These are phyloP conservation scores for Mycena galopus DNA, from an alignment of 768 basidiomycete species.

Conservation along the genomic window DNA sequence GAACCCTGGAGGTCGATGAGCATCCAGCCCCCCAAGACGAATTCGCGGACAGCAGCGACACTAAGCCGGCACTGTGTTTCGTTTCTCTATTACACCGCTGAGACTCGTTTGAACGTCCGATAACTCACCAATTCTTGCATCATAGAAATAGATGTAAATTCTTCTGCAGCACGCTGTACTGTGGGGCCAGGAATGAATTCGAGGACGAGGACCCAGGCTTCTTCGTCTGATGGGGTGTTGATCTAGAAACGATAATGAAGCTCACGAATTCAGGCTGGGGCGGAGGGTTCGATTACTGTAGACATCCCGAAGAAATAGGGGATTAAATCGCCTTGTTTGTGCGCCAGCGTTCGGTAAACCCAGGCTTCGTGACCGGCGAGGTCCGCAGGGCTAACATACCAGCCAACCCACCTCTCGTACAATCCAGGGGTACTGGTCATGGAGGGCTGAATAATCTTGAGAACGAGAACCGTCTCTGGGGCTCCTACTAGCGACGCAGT, in stretches of 20 bases:
- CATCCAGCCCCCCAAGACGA: constrained; percentile 10
- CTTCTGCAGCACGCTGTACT: constrained; percentile 13
- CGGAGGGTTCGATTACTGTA: constrained; percentile 2
- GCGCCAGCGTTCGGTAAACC: constrained; percentile 20
- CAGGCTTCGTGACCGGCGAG: constrained; percentile 26
- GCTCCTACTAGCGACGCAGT: constrained; percentile 10
- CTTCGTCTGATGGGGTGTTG: constrained; percentile 14
- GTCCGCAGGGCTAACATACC: not conserved
- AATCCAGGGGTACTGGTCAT: not conserved
- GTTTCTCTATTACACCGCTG: too few relatives aligned
- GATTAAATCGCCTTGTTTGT: constrained; percentile 15
- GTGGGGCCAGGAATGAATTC: constrained; percentile 20
- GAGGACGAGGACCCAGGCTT: constrained; percentile 18
- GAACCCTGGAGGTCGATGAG: constrained; percentile 4
- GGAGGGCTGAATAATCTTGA: constrained; percentile 33
- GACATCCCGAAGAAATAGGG: constrained; percentile 30
- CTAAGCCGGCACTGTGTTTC: constrained; percentile 20
- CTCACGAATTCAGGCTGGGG: not conserved
- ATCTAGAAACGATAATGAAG: constrained; percentile 14
- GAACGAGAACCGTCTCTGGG: constrained; percentile 3
- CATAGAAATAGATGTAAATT: not conserved
- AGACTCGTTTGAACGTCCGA: not conserved
- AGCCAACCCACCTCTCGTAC: not conserved
- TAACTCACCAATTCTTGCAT: constrained; percentile 18
- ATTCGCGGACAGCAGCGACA: constrained; percentile 14